Evolutionary conservation across 768 basidiomycete species (phyloP), one percentile per base, ranked within the genome.

Genomic region (Lactifluus pinguis): DNA sequence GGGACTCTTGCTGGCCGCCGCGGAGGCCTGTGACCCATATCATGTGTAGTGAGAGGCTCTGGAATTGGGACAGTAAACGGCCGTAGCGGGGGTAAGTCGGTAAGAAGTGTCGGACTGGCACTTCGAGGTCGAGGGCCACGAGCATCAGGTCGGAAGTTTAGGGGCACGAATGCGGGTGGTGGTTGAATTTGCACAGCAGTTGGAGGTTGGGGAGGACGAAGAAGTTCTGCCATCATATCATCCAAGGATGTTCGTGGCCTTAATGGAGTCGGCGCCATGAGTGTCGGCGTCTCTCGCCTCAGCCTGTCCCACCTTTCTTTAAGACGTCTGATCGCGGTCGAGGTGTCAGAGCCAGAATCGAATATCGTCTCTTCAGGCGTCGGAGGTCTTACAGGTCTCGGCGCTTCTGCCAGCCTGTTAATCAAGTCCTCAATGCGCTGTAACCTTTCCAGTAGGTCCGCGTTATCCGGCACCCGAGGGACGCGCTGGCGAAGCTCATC

Each of bases 221-320:
- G 66, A 38, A 88, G 76, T 8, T 84, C 82, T 59, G 83, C 80
- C 5, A 89, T 70, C 55, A 82, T 79, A 53, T 85, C 79, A 9
- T 81, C 80, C 41, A 88, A 72, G 0, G 85, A 80, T 4, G 75
- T 79, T 8, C 79, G 80, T 32, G 76, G 61, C n/a, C 68, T 71
- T 10, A 69, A 65, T 6, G 76, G 77, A 5, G 76, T 69, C 6
- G 82, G 77, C 9, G 75, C 70, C 6, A 80, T 79, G n/a, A 81
- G 72, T 0, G 79, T 71, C 25, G 68, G 61, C 2, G 65, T 67
- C 2, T 72, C 74, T 2, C 68, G 66, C 17, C 69, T 68, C 53
- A 68, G 67, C 60, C 67, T 57, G 36, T 68, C 61, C 29, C 72
- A 59, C 17, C 66, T 62, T 45, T 66, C 66, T 66, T 73, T 71